Evolutionary conservation across 768 basidiomycete genomes (phyloP).

Genomic region (Tulasnella sp.): DNA sequence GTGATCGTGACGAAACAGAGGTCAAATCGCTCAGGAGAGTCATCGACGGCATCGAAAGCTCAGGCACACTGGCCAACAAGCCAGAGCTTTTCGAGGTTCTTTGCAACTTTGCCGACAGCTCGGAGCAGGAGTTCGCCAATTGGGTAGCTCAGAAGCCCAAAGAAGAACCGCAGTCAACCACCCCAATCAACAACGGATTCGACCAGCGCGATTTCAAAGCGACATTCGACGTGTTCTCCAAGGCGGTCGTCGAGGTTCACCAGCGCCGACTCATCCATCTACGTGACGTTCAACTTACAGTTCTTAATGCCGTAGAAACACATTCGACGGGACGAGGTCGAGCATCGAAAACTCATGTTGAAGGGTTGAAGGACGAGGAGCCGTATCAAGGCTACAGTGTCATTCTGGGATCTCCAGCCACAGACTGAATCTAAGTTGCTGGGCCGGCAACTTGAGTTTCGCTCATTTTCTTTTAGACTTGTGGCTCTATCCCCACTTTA

Average conservation of each 20-base stretch:
- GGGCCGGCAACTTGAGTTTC: too few species aligned
- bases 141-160: background rate
- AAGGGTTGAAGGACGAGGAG: background rate
- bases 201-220: background rate
- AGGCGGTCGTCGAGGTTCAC: slow-evolving; percentile 9
- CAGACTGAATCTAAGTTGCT: too few species aligned
- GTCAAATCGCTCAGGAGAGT: background rate
- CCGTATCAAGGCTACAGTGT: background rate
- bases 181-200: background rate
- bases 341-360: background rate
- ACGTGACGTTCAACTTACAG: background rate
- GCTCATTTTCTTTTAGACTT: too few species aligned
- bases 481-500: too few species aligned
- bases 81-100: background rate
- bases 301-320: background rate
- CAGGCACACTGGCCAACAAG: background rate
- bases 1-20: background rate
- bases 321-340: background rate
- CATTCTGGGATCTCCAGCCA: background rate
- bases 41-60: background rate
- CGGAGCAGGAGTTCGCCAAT: background rate
- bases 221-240: background rate
- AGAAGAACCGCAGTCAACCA: background rate
- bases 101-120: background rate
- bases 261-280: slow-evolving; percentile 8